These are phyloP conservation scores for Echria macrotheca DNA, from an alignment of 495 filamentous ascomycete genomes.

Conservation along the genomic window DNA sequence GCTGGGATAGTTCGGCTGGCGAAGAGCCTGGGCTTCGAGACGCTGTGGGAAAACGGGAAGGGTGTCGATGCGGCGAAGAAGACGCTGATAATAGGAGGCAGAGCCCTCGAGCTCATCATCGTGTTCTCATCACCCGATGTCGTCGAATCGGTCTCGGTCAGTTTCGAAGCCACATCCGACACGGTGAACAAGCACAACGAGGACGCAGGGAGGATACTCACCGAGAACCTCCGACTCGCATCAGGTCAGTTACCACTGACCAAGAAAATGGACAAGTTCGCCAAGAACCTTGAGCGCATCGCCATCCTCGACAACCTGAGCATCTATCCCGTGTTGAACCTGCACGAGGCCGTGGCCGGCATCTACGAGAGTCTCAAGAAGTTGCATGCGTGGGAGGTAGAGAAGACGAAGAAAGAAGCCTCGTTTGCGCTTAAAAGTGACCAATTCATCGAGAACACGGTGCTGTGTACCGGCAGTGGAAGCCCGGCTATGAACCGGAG, in stretches of 20 bases:
- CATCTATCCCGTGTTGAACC: constrained; percentile 63
- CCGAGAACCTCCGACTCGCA: constrained; percentile 44
- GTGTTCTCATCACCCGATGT: constrained; percentile 42
- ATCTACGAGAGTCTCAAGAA: constrained; percentile 60
- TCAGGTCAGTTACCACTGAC: constrained; percentile 46
- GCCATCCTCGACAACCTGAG: constrained; percentile 77
- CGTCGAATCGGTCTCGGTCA: constrained; percentile 42
- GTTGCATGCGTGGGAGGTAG: constrained; percentile 63
- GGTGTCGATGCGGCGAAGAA: constrained; percentile 35
- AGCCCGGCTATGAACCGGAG: constrained; percentile 72
- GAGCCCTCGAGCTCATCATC: constrained; percentile 51
- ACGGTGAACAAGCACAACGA: constrained; percentile 45
- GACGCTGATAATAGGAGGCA: constrained; percentile 67
- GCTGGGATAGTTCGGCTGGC: constrained; percentile 76
- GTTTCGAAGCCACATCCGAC: constrained; percentile 42
- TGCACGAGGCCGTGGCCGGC: constrained; percentile 82
- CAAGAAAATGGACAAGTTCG: constrained; percentile 64
- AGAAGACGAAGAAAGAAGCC: constrained; percentile 51
- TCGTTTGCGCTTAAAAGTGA: constrained; percentile 42
- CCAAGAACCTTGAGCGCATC: constrained; percentile 73
- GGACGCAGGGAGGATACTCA: constrained; percentile 49
- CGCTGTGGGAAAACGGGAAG: constrained; percentile 58
- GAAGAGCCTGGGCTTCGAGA: constrained; percentile 64
- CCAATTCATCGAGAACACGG: constrained; percentile 47
- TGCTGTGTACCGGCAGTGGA: constrained; percentile 64